Evolutionary conservation across 441 rosid genomes (phyloP), one percentile per base, ranked within the genome.

Genomic region (Biscutella laevigata): DNA sequence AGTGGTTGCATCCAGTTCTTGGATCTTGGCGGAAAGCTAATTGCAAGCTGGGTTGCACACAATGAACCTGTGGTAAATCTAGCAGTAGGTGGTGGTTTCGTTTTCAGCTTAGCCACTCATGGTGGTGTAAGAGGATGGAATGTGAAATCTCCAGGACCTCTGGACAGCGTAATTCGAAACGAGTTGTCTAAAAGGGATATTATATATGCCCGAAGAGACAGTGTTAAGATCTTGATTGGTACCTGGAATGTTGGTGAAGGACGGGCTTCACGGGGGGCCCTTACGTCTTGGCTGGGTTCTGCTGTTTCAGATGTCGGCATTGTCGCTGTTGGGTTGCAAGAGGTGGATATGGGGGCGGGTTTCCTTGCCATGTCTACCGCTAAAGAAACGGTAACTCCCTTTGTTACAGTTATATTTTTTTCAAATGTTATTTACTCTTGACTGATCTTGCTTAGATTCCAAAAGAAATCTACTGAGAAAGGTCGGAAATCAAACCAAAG

Each of bases 221-320:
- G 71, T 57, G 61, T 88, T 66, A 88, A 80, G 41, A 74, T 92
- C 55, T 66, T 92, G 53, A 61, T 86, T 38, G 99, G 97, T 17
- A 81, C 99, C 0, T 92, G 99, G 99, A 92, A 92, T 81, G 97
- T 92, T 55, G 97, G 99, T 64, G 97, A 92, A 69, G 99, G 95
- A 62, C 77, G 88, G 63, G 86, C 88, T 49, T 61, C 95, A 59
- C 83, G 80, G 5, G 94, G 86, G 25, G 79, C 97, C 5, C 88
- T 92, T 62, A 63, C 61, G 71, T 61, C 90, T 33, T 88, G 99
- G 99, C 61, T 88, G 17, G 86, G 95, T 58, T 86, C 96, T 66
- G 70, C 74, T 61, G 71, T 78, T 24, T 73, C 95, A 24, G 95
- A 88, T 64, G 97, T 86, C 47, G 99, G 95, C 54, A 86, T 92